These are phyloP conservation scores for Iris macrosiphon DNA, from an alignment of 106 monocot genomes.

Conservation along the genomic window DNA sequence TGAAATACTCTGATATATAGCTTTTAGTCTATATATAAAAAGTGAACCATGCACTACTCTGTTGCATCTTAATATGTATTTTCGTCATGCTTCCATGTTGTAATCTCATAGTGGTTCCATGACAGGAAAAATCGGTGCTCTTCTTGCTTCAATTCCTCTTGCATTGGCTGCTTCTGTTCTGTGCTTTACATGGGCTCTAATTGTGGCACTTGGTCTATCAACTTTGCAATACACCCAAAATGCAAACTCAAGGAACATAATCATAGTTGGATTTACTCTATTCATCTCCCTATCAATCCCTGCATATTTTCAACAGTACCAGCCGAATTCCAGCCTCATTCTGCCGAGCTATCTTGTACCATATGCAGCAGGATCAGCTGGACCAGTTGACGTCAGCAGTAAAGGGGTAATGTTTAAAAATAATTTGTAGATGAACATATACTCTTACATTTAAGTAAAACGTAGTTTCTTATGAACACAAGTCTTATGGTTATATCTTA, in stretches of 20 bases:
- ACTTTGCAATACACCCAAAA: constrained; percentile 76
- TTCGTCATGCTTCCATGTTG: too few relatives aligned
- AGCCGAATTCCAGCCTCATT: constrained; percentile 58
- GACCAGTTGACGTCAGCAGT: constrained; percentile 53
- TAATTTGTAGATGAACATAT: neutral
- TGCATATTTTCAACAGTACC: constrained; percentile 79
- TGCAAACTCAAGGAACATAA: constrained; percentile 73
- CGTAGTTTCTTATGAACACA: too few relatives aligned
- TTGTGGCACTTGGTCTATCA: constrained; percentile 74
- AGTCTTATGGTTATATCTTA: too few relatives aligned
- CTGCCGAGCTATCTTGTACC: constrained; percentile 83
- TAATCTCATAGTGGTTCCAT: neutral
- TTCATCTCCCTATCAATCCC: constrained; percentile 85
- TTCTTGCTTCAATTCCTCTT: constrained; percentile 83
- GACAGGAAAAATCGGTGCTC: constrained; percentile 82
- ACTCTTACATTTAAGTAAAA: too few relatives aligned
- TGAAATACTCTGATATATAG: too few relatives aligned
- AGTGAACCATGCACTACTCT: too few relatives aligned
- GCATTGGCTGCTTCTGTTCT: constrained; percentile 83
- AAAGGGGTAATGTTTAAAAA: constrained; percentile 50
- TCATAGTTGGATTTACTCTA: constrained; percentile 87
- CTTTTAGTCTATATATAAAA: too few relatives aligned
- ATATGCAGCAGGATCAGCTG: constrained; percentile 74
- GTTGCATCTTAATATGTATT: too few relatives aligned
- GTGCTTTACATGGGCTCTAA: constrained; percentile 85